These are phyloP conservation scores for Aspergillus heteromorphus DNA, from an alignment of 495 filamentous ascomycete genomes.

Conservation along the genomic window DNA sequence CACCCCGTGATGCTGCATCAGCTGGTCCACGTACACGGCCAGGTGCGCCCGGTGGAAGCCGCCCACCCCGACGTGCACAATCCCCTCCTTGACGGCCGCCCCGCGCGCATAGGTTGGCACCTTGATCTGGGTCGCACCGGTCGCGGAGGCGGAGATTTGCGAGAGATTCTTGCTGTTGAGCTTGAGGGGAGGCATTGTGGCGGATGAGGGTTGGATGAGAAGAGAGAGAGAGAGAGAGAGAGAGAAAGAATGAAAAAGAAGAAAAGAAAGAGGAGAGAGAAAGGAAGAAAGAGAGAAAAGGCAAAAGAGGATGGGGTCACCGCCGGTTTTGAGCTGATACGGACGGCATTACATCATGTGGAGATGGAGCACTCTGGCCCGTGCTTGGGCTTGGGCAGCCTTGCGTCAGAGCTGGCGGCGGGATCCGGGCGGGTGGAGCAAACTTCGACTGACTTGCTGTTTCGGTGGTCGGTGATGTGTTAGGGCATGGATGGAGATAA, in stretches of 20 bases:
- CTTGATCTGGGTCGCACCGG: constrained; percentile 22
- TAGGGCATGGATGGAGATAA: too few relatives aligned
- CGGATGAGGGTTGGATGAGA: neutral
- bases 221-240: neutral
- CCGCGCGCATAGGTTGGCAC: constrained; percentile 34
- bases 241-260: too few relatives aligned
- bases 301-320: constrained; percentile 5
- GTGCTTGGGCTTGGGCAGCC: too few relatives aligned
- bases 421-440: too few relatives aligned
- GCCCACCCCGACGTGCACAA: constrained; percentile 44
- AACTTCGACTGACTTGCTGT: too few relatives aligned
- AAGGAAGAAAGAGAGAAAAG: neutral
- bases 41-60: constrained; percentile 48
- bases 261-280: neutral
- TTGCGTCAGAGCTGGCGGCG: too few relatives aligned
- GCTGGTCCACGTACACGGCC: constrained; percentile 41
- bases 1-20: constrained; percentile 42
- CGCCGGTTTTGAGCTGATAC: constrained; percentile 20
- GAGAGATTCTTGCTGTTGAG: constrained; percentile 36
- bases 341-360: constrained; percentile 17
- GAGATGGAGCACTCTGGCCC: too few relatives aligned
- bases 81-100: constrained; percentile 43
- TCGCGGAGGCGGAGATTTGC: constrained; percentile 28
- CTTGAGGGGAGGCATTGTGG: constrained; percentile 36
- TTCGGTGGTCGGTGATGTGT: too few relatives aligned